Evolutionary conservation across 805 yeast species (phyloP).

Genomic region (Starmerella kuoi): DNA sequence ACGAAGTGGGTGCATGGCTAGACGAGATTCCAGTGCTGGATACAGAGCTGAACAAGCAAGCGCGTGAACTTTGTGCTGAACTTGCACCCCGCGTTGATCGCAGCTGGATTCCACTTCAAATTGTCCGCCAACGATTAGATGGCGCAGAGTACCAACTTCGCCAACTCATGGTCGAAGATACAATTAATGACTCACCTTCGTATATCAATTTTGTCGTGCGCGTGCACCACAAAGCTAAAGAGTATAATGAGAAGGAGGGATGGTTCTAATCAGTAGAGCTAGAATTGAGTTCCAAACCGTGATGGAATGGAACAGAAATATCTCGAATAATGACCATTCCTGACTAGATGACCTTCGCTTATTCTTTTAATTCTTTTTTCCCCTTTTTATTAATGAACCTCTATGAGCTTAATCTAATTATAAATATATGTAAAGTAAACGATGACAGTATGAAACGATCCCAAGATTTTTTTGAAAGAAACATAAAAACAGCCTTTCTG

Average conservation of each 20-base stretch:
- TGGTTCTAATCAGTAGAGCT: conserved; percentile 18
- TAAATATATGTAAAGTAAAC: no score
- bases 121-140: conserved; percentile 56
- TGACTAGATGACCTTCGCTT: no score
- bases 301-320: no score
- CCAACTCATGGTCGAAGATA: conserved; percentile 63
- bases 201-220: conserved; percentile 56
- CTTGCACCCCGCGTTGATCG: conserved; percentile 35
- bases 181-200: conserved; percentile 32
- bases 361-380: no score
- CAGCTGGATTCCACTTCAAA: conserved; percentile 39
- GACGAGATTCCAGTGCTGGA: conserved; percentile 59
- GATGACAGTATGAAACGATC: no score
- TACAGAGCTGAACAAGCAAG: conserved; percentile 56
- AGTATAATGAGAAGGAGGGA: conserved; percentile 18
- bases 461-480: no score
- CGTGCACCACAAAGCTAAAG: conserved; percentile 45
- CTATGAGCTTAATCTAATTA: no score
- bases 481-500: no score
- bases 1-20: conserved; percentile 37
- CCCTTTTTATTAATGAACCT: no score
- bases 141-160: conserved; percentile 45
- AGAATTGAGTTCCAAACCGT: no score
- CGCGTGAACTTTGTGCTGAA: conserved; percentile 48
- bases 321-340: background rate